These are phyloP conservation scores for Colletotrichum gigasporum DNA, from an alignment of 2,329 filamentous ascomycete species.

Conservation along the genomic window DNA sequence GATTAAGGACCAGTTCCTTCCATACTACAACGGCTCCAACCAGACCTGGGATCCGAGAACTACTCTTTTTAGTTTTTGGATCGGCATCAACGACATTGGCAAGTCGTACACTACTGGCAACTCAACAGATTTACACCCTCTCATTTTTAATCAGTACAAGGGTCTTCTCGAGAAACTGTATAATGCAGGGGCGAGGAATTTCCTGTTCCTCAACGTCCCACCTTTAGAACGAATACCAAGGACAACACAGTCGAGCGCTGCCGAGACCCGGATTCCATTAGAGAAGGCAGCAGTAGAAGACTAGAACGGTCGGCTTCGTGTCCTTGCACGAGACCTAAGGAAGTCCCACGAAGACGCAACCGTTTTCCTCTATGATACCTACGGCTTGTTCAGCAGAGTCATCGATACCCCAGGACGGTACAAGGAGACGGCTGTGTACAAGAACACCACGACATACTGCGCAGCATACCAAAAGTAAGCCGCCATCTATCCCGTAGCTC, in stretches of 20 bases:
- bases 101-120: constrained; percentile 40
- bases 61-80: constrained; percentile 61
- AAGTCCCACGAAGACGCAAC: not conserved
- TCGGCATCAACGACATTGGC: constrained; percentile 65
- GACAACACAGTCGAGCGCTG: not conserved
- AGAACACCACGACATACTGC: not conserved
- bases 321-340: not conserved
- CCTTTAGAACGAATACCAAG: constrained; percentile 46
- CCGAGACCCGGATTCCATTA: not conserved
- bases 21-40: not conserved
- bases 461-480: not conserved
- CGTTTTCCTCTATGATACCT: constrained; percentile 1
- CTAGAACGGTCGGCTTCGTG: not conserved
- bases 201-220: constrained; percentile 61
- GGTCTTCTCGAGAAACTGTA: constrained; percentile 50
- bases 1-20: constrained; percentile 52
- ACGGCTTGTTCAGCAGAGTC: not conserved
- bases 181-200: constrained; percentile 59
- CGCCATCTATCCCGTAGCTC: too few species aligned
- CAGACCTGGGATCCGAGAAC: constrained; percentile 47
- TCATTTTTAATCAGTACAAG: not conserved
- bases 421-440: not conserved
- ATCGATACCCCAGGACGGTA: not conserved
- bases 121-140: not conserved
- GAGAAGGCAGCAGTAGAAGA: constrained; percentile 2